Evolutionary conservation across 306 rosid genomes (phyloP).

Genomic region (Alnus glutinosa): DNA sequence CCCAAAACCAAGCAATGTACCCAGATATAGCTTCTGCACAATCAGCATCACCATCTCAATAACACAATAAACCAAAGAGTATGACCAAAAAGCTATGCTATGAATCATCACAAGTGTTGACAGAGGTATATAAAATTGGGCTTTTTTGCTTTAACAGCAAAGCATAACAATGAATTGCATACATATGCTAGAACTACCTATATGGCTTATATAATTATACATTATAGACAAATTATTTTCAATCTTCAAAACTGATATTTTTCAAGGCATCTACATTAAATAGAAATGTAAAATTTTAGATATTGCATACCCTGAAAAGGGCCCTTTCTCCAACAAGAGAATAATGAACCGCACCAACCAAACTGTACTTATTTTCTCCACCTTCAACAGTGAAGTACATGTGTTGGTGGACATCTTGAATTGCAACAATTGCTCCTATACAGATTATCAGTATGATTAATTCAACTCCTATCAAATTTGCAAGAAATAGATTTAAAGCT

Average conservation of each 20-base stretch:
- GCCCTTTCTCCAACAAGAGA: conserved; percentile 92
- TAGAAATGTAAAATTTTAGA: conserved; percentile 9
- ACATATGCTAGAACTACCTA: not conserved
- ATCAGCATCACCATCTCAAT: not conserved
- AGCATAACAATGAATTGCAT: not conserved
- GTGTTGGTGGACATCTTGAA: conserved; percentile 84
- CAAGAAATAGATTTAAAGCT: conserved; percentile 24
- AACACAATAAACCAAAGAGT: not conserved
- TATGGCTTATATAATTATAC: not conserved
- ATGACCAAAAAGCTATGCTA: not conserved
- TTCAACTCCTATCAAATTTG: conserved; percentile 28
- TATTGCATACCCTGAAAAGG: conserved; percentile 77
- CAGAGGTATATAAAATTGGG: not conserved
- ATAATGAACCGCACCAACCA: conserved; percentile 76
- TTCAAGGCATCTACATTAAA: not conserved
- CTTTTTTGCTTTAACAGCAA: not conserved
- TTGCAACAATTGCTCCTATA: conserved; percentile 89
- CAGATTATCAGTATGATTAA: conserved; percentile 39
- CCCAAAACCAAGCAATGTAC: not conserved
- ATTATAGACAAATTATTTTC: not conserved
- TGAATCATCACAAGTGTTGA: not conserved
- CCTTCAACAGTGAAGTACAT: conserved; percentile 85
- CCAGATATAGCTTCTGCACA: not conserved
- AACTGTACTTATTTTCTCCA: conserved; percentile 49
- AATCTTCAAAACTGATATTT: not conserved